phyloP scores from a whole-genome alignment of 2,329 filamentous ascomycete species.

The Clonostachys byssicola region DNA sequence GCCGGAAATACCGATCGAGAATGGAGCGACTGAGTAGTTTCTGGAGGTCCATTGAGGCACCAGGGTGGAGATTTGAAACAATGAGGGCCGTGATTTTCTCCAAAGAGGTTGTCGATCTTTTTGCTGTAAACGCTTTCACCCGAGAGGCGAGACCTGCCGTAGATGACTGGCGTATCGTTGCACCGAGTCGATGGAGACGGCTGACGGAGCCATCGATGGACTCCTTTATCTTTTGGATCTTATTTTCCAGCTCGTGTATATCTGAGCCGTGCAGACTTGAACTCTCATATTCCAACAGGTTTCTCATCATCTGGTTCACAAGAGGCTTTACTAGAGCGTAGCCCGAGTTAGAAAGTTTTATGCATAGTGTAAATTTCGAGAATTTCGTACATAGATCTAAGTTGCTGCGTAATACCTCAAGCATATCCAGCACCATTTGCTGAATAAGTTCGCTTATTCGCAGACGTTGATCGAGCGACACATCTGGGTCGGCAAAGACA shows the following conservation, averaged over 20 bases:
- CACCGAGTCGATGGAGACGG: background rate
- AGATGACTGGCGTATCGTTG: background rate
- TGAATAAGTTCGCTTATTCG: background rate
- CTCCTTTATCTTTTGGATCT: background rate
- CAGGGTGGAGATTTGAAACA: background rate
- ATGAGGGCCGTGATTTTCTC: background rate
- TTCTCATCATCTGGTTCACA: background rate
- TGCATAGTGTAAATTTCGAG: background rate
- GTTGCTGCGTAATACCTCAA: background rate
- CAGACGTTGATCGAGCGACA: background rate
- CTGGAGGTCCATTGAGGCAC: background rate
- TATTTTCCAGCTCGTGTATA: background rate
- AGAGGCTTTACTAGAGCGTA: background rate
- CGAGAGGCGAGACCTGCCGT: background rate
- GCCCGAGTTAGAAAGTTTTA: background rate
- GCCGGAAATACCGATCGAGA: background rate
- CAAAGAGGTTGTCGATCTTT: background rate
- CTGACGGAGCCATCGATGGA: background rate
- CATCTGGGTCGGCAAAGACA: background rate
- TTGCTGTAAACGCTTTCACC: background rate
- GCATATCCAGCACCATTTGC: background rate
- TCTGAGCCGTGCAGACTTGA: background rate
- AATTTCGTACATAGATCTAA: background rate
- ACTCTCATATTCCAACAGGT: background rate
- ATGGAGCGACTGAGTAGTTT: background rate